Percentiles rank a stretch among this genome's conserved stretches.
These are phyloP conservation scores for Przewalskia tangutica DNA, from an alignment of 257 asterid species.

Conservation along the genomic window DNA sequence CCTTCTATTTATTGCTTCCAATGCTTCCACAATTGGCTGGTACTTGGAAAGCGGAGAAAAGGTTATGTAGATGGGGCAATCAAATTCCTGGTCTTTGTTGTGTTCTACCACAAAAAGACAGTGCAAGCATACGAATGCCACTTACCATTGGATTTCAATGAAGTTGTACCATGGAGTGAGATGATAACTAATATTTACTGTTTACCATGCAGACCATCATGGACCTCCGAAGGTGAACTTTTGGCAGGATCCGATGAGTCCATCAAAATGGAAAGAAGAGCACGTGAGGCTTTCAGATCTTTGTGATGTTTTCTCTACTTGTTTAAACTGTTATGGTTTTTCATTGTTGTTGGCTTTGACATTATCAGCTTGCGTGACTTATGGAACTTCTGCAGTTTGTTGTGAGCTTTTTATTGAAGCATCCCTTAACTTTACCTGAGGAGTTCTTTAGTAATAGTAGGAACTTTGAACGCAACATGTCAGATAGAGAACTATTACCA, in stretches of 20 bases:
- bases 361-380: not conserved
- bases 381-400: not conserved
- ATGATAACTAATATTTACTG: not conserved
- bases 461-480: not conserved
- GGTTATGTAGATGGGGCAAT: too few relatives aligned
- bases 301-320: not conserved
- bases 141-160: not conserved
- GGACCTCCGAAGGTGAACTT: slow-evolving; percentile 51
- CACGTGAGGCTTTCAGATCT: slow-evolving; percentile 41
- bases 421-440: not conserved
- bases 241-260: slow-evolving; percentile 80
- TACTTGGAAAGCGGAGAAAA: not conserved
- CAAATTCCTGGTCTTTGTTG: not conserved
- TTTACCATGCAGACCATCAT: slow-evolving; percentile 49
- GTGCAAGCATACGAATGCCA: not conserved
- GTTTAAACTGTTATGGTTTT: not conserved
- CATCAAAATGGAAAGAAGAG: slow-evolving; percentile 84
- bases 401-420: not conserved
- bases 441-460: not conserved
- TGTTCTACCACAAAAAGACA: not conserved
- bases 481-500: not conserved
- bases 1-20: not conserved
- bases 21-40: not conserved
- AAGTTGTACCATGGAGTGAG: not conserved
- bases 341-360: not conserved